Evolutionary conservation across 164 flowering plant species (phyloP), one percentile per base, ranked within the genome.

Genomic region (Macadamia tetraphylla): DNA sequence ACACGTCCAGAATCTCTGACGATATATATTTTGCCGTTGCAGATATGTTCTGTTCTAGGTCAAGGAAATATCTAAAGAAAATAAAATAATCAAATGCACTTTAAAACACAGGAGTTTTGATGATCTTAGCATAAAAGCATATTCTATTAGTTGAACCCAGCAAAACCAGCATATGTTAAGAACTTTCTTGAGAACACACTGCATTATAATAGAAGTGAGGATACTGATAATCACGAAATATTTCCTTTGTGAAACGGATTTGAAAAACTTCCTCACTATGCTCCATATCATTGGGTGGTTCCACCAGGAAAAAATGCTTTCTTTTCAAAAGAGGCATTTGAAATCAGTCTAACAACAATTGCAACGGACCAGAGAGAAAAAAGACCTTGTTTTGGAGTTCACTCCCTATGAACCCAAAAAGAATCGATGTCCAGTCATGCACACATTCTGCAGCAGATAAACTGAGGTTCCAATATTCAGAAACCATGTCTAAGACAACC

Each of bases 171-270:
- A 68, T 43, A 51, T 60, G 42, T 32, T 55, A 14, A 8, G 10
- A 52, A 44, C 5, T 9, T 29, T 30, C 48, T 65, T 53, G 42
- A 49, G 12, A 14, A 58, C 51, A 63, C 35, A 40, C 32, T 32
- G 40, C 29, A 35, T 43, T 63, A 71, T 57, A 8, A 55, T 64
- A 71, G 57, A 62, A 65, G 70, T 8, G 62, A 84, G 91, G 89
- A 86, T 90, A 94, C 99, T 77, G 75, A 70, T 92, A 94, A 74
- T 86, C 84, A 29, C 84, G 77, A 72, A 92, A 90, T 62, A 94
- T 90, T 78, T 94, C 99, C 74, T 89, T 90, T 0, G 99, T 90
- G 63, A 92, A 90, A 3, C 97, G 96, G 72, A 94, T 78, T 86
- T 92, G 99, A 74, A 84, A 94, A 13, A 94, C 88, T 42, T 73